A percentile compares a stretch with the other conserved stretches of the same genome.
Conservation (phyloP, 257 asterid genomes). For the Thymus quinquecostatus region DNA sequence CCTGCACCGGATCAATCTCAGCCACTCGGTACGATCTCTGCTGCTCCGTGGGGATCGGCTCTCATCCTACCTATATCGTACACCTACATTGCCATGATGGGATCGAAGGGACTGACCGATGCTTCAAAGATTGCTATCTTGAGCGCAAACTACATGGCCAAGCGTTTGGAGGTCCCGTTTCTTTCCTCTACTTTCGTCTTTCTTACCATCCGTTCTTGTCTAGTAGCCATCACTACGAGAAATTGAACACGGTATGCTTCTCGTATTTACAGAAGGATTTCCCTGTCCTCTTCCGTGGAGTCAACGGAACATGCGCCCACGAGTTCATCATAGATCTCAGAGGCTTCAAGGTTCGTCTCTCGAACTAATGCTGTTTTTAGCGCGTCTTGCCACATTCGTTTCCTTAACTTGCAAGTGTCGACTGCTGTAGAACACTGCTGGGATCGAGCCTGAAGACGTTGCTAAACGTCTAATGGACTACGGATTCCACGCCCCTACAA, state of each 20-base stretch:
- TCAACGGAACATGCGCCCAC: conserved; percentile 89
- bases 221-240: neutral
- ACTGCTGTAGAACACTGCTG: conserved; percentile 73
- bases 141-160: conserved; percentile 94
- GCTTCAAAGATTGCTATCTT: conserved; percentile 96
- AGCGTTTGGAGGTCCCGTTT: conserved; percentile 80
- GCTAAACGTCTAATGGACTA: conserved; percentile 99
- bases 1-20: conserved; percentile 80
- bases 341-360: conserved; percentile 70
- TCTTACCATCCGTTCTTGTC: neutral
- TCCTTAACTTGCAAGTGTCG: conserved; percentile 26
- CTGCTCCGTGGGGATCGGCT: conserved; percentile 99
- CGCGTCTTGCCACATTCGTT: neutral
- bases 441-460: conserved; percentile 96
- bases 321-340: conserved; percentile 95
- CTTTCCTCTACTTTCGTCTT: conserved; percentile 11
- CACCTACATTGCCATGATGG: conserved; percentile 98
- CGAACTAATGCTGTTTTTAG: neutral
- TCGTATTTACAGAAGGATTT: conserved; percentile 64
- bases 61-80: conserved; percentile 96
- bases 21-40: conserved; percentile 93
- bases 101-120: conserved; percentile 86
- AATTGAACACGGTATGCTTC: conserved; percentile 32
- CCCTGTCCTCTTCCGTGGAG: conserved; percentile 97
- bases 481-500: conserved; percentile 97